A percentile compares a stretch with the other conserved stretches of the same genome.
These are phyloP conservation scores for Fusarium penzigii DNA, from an alignment of 2,329 filamentous ascomycete genomes.

Conservation along the genomic window DNA sequence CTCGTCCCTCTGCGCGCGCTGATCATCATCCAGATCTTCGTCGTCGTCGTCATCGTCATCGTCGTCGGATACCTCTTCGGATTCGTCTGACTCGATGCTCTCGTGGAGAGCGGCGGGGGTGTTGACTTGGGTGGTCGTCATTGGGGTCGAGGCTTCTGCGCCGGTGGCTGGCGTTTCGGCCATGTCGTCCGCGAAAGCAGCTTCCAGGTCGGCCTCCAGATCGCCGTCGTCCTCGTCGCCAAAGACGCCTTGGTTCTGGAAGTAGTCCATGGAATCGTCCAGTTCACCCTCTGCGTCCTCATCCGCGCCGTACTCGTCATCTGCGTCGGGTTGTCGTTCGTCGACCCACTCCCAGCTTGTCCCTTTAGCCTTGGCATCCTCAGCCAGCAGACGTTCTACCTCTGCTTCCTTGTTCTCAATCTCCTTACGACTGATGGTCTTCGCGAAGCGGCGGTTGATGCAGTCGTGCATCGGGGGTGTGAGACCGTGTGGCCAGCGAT, in stretches of 20 bases:
- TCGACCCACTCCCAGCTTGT: slow-evolving; percentile 68
- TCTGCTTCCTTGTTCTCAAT: slow-evolving; percentile 83
- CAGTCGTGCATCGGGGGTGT: slow-evolving; percentile 88
- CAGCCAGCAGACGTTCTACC: slow-evolving; percentile 71
- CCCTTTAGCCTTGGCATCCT: slow-evolving; percentile 63
- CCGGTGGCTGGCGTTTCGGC: slow-evolving; percentile 46
- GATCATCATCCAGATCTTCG: slow-evolving; percentile 56
- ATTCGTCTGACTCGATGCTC: slow-evolving; percentile 44
- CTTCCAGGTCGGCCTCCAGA: slow-evolving; percentile 57
- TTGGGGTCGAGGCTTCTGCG: slow-evolving; percentile 47
- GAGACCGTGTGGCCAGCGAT: slow-evolving; percentile 81
- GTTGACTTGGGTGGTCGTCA: slow-evolving; percentile 42
- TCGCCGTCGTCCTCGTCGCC: slow-evolving; percentile 45
- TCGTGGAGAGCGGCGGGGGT: slow-evolving; percentile 49
- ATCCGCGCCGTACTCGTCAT: slow-evolving; percentile 48
- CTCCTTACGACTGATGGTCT: slow-evolving; percentile 78
- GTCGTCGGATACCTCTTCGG: slow-evolving; percentile 42
- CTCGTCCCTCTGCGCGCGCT: slow-evolving; percentile 50
- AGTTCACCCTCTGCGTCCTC: slow-evolving; percentile 52
- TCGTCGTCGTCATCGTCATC: slow-evolving; percentile 55
- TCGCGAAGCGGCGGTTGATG: slow-evolving; percentile 78
- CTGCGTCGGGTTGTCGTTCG: slow-evolving; percentile 42
- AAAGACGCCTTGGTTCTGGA: slow-evolving; percentile 33
- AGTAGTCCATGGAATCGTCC: slow-evolving; percentile 46
- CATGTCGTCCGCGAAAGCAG: slow-evolving; percentile 49